Evolutionary conservation across 2,329 filamentous ascomycete species (phyloP), one percentile per base, ranked within the genome.

Genomic region (Colletotrichum australisinense): DNA sequence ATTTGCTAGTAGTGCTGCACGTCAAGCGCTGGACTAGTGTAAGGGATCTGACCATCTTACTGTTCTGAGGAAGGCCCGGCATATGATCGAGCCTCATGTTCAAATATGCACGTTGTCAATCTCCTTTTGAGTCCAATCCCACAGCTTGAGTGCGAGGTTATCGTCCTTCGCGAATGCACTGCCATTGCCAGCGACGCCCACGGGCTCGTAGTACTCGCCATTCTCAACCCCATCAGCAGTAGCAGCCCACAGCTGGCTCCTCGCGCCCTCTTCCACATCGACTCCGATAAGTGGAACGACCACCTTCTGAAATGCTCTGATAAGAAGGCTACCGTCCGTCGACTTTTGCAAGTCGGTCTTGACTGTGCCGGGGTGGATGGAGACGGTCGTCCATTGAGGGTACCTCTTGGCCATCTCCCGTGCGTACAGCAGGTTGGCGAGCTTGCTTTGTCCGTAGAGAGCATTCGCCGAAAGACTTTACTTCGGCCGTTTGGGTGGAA

Each of bases 401-500:
- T 84, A 81, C 0, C 83, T 83, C 7, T 84, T 81, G 3, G 85
- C 85, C 5, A 89, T 75, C 74, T 87, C 85, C 0, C 81, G 76
- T 3, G 86, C 85, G 59, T 85, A 85, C 5, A 87, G 77, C 32
- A 88, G 83, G 65, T 86, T 88, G 2, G 86, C 87, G 0, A 86
- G 82, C 76, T 89, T 89, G 70, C 84, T 86, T n/a, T 86, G 84
- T 7, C 81, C 84, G 75, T 89, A 90, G 35, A 38, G 35, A 38
- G 35, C 35, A 38, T 38, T 38, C 5, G 35, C 35, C 35, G 35
- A 38, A 5, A 38, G 35, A 5, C 5, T 14, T 38, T 16, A 16
- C 12, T 38, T 1, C 85, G 85, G 4, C 84, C 82, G 42, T 81
- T 83, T 5, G 77, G 70, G 0, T 73, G 72, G 28, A 84, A 74